Conservation (phyloP, 176 grass and related monocot species). For the bread wheat (Triticum aestivum) region IWGSC_CS_RefSeq_v2.1 NC_057800.1:8219817-8220316, state of each 20-base stretch:
- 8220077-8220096: background rate
- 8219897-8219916: background rate
- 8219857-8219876: slow-evolving; percentile 5
- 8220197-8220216: too few relatives aligned
- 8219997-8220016: background rate
- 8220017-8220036: background rate
- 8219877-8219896: background rate
- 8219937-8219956: slow-evolving; percentile 23
- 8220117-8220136: background rate
- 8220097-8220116: background rate
- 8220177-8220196: too few relatives aligned
- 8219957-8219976: background rate
- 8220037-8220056: slow-evolving; percentile 6
- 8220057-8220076: background rate
- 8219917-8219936: background rate
- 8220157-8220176: too few relatives aligned
- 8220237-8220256: too few relatives aligned
- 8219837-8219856: background rate
- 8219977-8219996: background rate
- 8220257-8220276: too few relatives aligned
- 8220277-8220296: too few relatives aligned
- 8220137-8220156: background rate
- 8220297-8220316: too few relatives aligned
- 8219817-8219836: too few relatives aligned
- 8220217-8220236: too few relatives aligned